Evolutionary conservation across 768 basidiomycete genomes (phyloP).

Genomic region (Psilocybe sp.): DNA sequence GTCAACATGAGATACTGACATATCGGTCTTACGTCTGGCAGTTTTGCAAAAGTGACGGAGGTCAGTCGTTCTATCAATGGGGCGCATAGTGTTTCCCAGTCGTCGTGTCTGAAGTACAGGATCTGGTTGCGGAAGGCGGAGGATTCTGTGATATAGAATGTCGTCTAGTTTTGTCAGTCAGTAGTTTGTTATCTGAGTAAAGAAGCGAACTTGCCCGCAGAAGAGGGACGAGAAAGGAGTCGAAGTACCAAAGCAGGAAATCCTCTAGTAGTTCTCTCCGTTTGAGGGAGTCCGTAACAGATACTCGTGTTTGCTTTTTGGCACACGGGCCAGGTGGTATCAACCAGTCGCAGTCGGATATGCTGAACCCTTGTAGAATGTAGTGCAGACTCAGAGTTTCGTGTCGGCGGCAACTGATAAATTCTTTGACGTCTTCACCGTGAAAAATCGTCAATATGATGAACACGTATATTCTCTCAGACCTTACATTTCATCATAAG

Average conservation of each 20-base stretch:
- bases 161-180: constrained; percentile 51
- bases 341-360: constrained; percentile 80
- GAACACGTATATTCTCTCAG: no score
- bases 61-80: constrained; percentile 81
- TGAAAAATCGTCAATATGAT: neutral
- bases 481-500: constrained; percentile 54
- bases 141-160: constrained; percentile 93
- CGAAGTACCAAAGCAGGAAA: constrained; percentile 93
- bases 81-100: constrained; percentile 81
- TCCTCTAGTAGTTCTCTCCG: constrained; percentile 81
- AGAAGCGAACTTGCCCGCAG: constrained; percentile 55
- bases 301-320: constrained; percentile 42
- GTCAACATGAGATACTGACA: neutral
- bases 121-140: constrained; percentile 79
- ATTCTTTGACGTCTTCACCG: constrained; percentile 62
- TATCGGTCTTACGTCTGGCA: constrained; percentile 54
- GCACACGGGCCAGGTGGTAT: constrained; percentile 39
- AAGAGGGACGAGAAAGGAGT: constrained; percentile 77
- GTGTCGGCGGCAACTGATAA: constrained; percentile 74
- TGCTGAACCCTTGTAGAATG: constrained; percentile 73
- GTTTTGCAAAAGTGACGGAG: constrained; percentile 62
- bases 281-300: constrained; percentile 69
- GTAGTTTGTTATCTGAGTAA: no score
- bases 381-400: constrained; percentile 78
- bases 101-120: constrained; percentile 91